Percentiles rank a stretch among this genome's conserved stretches.
phyloP scores from a whole-genome alignment of 108 stramenopile genomes.

The Aurantiochytrium sp. region DNA sequence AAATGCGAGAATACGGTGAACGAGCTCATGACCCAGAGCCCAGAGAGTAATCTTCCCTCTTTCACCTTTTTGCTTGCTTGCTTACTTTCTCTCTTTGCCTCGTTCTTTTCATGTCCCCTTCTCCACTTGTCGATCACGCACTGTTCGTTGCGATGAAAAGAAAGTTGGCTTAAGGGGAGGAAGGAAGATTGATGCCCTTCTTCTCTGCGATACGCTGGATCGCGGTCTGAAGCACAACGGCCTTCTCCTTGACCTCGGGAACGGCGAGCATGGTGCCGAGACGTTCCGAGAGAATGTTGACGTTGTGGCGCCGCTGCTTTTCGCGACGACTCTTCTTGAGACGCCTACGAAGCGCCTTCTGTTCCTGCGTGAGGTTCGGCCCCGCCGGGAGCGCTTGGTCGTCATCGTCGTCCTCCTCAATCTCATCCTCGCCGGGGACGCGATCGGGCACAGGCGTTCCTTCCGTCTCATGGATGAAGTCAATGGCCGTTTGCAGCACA shows the following conservation, averaged over 20 bases:
- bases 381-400: background rate
- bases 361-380: background rate
- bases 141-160: too few relatives aligned
- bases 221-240: background rate
- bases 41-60: too few relatives aligned
- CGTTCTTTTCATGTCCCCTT: too few relatives aligned
- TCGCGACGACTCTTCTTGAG: background rate
- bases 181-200: background rate
- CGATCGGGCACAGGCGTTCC: background rate
- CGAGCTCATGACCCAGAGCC: too few relatives aligned
- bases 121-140: too few relatives aligned
- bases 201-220: background rate
- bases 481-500: background rate
- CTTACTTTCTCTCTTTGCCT: background rate
- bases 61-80: background rate
- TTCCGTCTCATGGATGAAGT: background rate
- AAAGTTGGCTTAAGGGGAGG: too few relatives aligned
- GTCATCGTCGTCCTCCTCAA: constrained; percentile 6
- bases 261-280: background rate
- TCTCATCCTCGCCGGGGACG: constrained; percentile 3
- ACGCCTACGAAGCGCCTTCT: background rate
- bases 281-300: constrained; percentile 9
- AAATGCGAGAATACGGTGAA: too few relatives aligned
- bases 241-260: constrained; percentile 1
- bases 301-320: background rate